Evolutionary conservation across 2,329 filamentous ascomycete species (phyloP).

Genomic region (Fusarium annulatum): DNA sequence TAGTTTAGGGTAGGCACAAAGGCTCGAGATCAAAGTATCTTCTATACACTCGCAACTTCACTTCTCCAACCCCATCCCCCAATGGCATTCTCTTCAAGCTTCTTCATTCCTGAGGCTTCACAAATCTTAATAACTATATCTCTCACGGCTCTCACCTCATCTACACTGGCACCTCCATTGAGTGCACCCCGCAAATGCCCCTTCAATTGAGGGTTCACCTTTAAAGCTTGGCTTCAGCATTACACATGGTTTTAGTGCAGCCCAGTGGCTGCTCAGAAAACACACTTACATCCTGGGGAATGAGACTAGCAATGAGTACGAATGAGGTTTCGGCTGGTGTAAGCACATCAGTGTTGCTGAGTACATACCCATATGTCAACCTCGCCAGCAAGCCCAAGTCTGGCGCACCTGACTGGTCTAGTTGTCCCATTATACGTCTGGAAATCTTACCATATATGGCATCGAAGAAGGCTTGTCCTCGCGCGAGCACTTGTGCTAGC

Average conservation of each 20-base stretch:
- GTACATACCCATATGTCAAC: constrained; percentile 42
- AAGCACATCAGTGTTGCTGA: constrained; percentile 43
- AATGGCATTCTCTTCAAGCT: constrained; percentile 21
- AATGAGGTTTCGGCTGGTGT: constrained; percentile 42
- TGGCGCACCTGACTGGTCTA: constrained; percentile 42
- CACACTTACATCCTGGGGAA: constrained; percentile 44
- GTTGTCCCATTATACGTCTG: constrained; percentile 42
- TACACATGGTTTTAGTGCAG: background rate
- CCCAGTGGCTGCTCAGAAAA: background rate
- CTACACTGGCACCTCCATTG: constrained; percentile 42
- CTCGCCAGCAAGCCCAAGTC: constrained; percentile 42
- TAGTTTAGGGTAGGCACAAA: constrained; percentile 3
- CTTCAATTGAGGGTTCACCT: constrained; percentile 46
- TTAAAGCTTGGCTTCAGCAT: background rate
- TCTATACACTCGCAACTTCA: constrained; percentile 42
- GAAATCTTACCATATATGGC: constrained; percentile 43
- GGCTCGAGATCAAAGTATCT: background rate
- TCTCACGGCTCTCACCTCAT: constrained; percentile 44
- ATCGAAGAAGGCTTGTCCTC: constrained; percentile 40
- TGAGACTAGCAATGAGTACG: constrained; percentile 44
- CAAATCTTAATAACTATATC: constrained; percentile 42
- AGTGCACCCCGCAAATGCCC: constrained; percentile 42
- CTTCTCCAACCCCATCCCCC: constrained; percentile 45
- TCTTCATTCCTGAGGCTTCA: constrained; percentile 43
- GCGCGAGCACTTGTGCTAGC: constrained; percentile 25